Evolutionary conservation across 139 green algal genomes (phyloP).

Genomic region (Edaphochlamys debaryana): DNA sequence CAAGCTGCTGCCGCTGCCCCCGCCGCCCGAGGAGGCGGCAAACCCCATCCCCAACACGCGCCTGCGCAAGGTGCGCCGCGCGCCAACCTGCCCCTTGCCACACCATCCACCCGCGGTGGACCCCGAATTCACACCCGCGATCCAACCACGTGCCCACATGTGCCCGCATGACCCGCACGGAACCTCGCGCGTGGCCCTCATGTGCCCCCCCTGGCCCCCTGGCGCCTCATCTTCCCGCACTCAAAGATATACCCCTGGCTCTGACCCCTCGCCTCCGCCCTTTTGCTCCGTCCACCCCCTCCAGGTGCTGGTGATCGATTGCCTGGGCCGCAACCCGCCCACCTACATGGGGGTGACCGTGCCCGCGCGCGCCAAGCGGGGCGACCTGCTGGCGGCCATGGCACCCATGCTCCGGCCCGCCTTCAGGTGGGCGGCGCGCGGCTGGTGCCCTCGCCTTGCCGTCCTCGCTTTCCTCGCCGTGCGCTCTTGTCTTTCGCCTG

Average conservation of each 20-base stretch:
- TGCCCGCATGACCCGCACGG: too few species aligned
- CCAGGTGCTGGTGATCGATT: slow-evolving; percentile 25
- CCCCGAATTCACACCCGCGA: too few species aligned
- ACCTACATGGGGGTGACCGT: slow-evolving; percentile 13
- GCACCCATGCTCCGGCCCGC: not conserved
- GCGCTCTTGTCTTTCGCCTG: too few species aligned
- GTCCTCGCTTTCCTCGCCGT: too few species aligned
- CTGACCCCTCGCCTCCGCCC: not conserved
- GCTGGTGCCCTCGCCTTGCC: too few species aligned
- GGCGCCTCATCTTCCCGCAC: too few species aligned
- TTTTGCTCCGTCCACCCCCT: not conserved
- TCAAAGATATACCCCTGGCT: too few species aligned
- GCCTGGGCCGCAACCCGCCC: slow-evolving; percentile 5
- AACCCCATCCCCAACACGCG: not conserved
- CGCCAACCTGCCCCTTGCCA: too few species aligned
- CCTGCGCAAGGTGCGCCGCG: slow-evolving; percentile 37
- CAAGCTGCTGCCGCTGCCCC: slow-evolving; percentile 48
- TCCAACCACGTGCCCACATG: too few species aligned
- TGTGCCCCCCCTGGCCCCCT: too few species aligned
- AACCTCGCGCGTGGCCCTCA: too few species aligned
- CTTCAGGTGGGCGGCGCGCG: not conserved
- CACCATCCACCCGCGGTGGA: too few species aligned
- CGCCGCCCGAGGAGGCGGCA: not conserved
- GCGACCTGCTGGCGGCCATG: slow-evolving; percentile 5
- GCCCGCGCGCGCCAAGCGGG: not conserved